phyloP scores from a whole-genome alignment of 768 basidiomycete species.

The Agrocybe praecox region DNA sequence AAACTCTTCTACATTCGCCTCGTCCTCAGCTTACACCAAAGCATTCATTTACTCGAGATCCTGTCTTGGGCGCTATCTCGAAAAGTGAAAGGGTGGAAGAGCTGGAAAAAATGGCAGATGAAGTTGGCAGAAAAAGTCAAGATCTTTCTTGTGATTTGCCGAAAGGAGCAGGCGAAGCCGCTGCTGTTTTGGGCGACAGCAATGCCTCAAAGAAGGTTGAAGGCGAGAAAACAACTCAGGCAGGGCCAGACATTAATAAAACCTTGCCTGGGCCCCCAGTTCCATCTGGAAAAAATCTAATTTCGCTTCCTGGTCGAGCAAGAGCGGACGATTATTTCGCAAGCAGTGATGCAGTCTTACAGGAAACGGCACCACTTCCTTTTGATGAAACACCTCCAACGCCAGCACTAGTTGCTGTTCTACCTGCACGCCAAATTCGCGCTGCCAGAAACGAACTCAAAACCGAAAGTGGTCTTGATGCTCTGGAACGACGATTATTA shows the following conservation, averaged over 20 bases:
- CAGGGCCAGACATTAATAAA: constrained; percentile 42
- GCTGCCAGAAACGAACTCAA: constrained; percentile 17
- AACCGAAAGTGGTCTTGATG: constrained; percentile 67
- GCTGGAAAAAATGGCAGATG: constrained; percentile 75
- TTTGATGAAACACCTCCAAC: constrained; percentile 50
- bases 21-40: constrained; percentile 72
- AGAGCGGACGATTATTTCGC: constrained; percentile 19
- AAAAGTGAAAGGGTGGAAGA: constrained; percentile 66
- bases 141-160: constrained; percentile 44
- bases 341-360: constrained; percentile 2
- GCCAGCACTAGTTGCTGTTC: constrained; percentile 47
- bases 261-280: constrained; percentile 64
- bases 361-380: constrained; percentile 23
- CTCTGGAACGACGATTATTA: constrained; percentile 66
- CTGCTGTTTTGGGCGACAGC: background rate
- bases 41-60: constrained; percentile 48
- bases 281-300: constrained; percentile 44
- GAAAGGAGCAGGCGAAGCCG: constrained; percentile 15
- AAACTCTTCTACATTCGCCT: constrained; percentile 58
- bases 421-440: constrained; percentile 20
- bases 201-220: constrained; percentile 11
- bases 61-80: constrained; percentile 35
- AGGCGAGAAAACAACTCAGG: background rate
- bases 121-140: constrained; percentile 38
- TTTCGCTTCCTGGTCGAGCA: constrained; percentile 29